Evolutionary conservation across 1,139 yeast genomes (phyloP).

Genomic region (Ogataea hybrid): DNA sequence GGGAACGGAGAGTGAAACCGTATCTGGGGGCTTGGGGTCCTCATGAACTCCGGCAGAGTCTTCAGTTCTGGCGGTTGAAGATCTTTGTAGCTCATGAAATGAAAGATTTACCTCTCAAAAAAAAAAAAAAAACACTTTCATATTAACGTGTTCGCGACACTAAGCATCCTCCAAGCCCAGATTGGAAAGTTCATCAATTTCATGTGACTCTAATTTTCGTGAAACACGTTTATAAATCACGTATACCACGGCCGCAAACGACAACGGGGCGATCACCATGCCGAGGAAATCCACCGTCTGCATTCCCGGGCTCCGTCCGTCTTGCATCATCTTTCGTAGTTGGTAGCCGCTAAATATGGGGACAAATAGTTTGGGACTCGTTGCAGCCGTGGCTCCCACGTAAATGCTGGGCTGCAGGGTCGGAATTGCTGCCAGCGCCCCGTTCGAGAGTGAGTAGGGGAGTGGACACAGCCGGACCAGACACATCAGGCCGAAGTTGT

Average conservation of each 20-base stretch:
- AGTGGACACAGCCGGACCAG: slow-evolving; percentile 84
- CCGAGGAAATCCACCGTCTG: slow-evolving; percentile 63
- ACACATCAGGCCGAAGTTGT: slow-evolving; percentile 61
- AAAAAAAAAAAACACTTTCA: slow-evolving; percentile 3
- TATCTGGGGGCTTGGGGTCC: slow-evolving; percentile 28
- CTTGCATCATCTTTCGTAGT: slow-evolving; percentile 66
- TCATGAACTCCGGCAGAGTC: slow-evolving; percentile 32
- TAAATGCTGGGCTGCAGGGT: slow-evolving; percentile 62
- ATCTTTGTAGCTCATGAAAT: slow-evolving; percentile 16
- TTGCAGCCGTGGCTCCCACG: slow-evolving; percentile 65
- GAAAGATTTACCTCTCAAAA: neutral
- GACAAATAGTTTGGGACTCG: slow-evolving; percentile 78
- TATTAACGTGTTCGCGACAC: slow-evolving; percentile 3
- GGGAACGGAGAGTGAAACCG: slow-evolving; percentile 44
- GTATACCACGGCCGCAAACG: slow-evolving; percentile 65
- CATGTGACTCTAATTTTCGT: slow-evolving; percentile 33
- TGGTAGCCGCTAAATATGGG: slow-evolving; percentile 82
- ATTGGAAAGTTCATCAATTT: neutral
- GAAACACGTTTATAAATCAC: slow-evolving; percentile 66
- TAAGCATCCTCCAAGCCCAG: slow-evolving; percentile 4
- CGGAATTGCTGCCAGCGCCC: slow-evolving; percentile 86
- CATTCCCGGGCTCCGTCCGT: slow-evolving; percentile 37
- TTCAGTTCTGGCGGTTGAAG: slow-evolving; percentile 21
- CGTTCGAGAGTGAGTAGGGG: slow-evolving; percentile 90
- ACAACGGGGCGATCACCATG: slow-evolving; percentile 53